These are phyloP conservation scores for Phytopythium kandeliae DNA, from an alignment of 352 stramenopile genomes.

Conservation along the genomic window DNA sequence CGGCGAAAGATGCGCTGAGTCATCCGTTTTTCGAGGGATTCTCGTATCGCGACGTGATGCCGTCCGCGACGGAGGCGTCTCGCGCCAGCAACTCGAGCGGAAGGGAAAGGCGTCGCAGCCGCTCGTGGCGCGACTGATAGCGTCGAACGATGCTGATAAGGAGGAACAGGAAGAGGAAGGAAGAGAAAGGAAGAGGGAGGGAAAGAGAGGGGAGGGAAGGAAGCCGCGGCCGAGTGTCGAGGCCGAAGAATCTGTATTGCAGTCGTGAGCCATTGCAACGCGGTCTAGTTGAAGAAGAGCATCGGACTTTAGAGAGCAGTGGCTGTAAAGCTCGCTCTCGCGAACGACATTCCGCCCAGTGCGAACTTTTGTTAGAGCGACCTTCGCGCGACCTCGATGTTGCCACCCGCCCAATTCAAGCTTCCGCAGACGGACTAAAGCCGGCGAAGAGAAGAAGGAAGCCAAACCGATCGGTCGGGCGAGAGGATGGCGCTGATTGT, in stretches of 20 bases:
- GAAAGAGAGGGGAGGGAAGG: slow-evolving; percentile 5
- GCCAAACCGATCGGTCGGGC: no score
- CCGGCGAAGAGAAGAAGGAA: no score
- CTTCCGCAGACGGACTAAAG: no score
- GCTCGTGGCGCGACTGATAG: slow-evolving; percentile 6
- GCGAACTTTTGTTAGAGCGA: no score
- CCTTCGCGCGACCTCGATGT: no score
- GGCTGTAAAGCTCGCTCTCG: no score
- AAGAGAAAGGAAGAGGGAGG: neutral
- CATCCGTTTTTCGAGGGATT: slow-evolving; percentile 89
- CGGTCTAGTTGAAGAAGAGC: no score
- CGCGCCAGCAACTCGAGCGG: neutral
- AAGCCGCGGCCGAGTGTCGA: neutral
- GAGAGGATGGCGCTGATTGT: slow-evolving; percentile 41
- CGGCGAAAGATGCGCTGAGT: slow-evolving; percentile 82
- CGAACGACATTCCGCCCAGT: no score
- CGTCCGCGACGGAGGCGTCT: neutral
- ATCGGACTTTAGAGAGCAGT: no score
- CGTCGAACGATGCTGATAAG: no score
- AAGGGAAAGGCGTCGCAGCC: neutral
- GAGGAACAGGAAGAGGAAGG: slow-evolving; percentile 8
- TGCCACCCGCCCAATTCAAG: no score
- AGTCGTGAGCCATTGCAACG: neutral
- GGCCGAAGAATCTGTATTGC: no score
- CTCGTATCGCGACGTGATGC: slow-evolving; percentile 42